Evolutionary conservation across 202 grass and related monocot species (phyloP).

Genomic region (Cymbopogon flexuosus): DNA sequence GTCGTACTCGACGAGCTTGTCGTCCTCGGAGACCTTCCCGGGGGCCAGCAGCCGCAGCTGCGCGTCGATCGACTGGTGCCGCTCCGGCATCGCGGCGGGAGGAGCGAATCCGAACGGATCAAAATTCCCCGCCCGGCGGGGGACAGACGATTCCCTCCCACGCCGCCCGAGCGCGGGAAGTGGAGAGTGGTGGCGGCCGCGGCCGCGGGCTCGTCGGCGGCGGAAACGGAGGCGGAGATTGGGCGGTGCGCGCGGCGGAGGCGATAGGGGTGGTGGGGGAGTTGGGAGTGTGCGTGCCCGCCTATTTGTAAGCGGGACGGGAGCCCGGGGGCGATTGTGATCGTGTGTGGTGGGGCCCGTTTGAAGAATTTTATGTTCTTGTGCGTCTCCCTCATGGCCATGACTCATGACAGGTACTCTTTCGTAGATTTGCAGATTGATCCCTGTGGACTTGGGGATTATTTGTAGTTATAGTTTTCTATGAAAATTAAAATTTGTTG

Average conservation of each 20-base stretch:
- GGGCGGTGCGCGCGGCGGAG: neutral
- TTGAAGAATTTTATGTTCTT: neutral
- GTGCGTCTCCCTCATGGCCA: neutral
- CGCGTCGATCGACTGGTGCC: constrained; percentile 86
- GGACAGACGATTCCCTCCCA: neutral
- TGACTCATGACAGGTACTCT: neutral
- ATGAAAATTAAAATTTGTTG: neutral
- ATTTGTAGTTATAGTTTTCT: neutral
- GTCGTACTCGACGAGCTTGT: constrained; percentile 95
- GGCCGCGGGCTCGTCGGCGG: no score
- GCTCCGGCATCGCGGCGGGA: constrained; percentile 37
- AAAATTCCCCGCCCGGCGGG: neutral
- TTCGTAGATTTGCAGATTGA: neutral
- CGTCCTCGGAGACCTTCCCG: constrained; percentile 92
- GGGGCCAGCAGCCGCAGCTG: constrained; percentile 81
- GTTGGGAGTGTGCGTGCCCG: neutral
- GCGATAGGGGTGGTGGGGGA: neutral
- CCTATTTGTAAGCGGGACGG: constrained; percentile 28
- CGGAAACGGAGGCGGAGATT: neutral
- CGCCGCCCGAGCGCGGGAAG: no score
- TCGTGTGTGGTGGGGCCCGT: neutral
- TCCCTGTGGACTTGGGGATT: neutral
- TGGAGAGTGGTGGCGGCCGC: no score
- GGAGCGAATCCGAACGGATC: constrained; percentile 8
- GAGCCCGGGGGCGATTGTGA: neutral